phyloP scores from a whole-genome alignment of 2,329 filamentous ascomycete genomes.

The Coniosporium tulheliwenetii region DNA sequence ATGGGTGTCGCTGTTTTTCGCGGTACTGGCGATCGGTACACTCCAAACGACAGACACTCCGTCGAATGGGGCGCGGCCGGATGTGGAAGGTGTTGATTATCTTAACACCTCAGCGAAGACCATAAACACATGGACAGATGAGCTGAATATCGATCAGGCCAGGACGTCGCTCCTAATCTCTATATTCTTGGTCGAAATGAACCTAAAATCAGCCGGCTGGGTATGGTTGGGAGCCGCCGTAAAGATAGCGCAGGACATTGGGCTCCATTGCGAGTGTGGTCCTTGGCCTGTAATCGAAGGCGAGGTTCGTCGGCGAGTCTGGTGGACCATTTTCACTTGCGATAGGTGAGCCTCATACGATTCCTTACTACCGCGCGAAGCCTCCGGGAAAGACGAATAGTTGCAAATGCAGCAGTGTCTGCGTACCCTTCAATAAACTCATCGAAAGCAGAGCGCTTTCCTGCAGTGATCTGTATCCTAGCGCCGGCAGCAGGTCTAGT shows the following conservation, averaged over 20 bases:
- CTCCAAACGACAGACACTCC: conserved; percentile 50
- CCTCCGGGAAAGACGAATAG: too few species aligned
- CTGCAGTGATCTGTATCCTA: too few species aligned
- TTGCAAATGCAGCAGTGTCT: too few species aligned
- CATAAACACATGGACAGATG: conserved; percentile 70
- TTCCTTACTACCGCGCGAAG: not conserved
- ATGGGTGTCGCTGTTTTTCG: conserved; percentile 70
- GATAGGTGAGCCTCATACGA: conserved; percentile 45
- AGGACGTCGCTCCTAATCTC: conserved; percentile 57
- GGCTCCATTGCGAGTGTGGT: conserved; percentile 60
- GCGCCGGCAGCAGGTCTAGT: too few species aligned
- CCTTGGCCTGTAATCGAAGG: conserved; percentile 60
- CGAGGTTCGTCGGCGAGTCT: conserved; percentile 75
- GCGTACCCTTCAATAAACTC: too few species aligned
- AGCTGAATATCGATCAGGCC: conserved; percentile 60
- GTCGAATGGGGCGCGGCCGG: conserved; percentile 35
- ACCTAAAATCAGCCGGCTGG: conserved; percentile 72
- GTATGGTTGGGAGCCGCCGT: conserved; percentile 72
- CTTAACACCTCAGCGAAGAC: conserved; percentile 55
- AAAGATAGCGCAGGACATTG: conserved; percentile 67
- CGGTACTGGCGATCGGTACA: conserved; percentile 67
- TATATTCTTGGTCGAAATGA: conserved; percentile 72
- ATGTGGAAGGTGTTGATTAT: conserved; percentile 44
- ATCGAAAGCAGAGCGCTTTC: too few species aligned
- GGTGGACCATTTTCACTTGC: conserved; percentile 88